phyloP scores from a whole-genome alignment of 208 protist genomes.

The Crithidia brevicula region DNA sequence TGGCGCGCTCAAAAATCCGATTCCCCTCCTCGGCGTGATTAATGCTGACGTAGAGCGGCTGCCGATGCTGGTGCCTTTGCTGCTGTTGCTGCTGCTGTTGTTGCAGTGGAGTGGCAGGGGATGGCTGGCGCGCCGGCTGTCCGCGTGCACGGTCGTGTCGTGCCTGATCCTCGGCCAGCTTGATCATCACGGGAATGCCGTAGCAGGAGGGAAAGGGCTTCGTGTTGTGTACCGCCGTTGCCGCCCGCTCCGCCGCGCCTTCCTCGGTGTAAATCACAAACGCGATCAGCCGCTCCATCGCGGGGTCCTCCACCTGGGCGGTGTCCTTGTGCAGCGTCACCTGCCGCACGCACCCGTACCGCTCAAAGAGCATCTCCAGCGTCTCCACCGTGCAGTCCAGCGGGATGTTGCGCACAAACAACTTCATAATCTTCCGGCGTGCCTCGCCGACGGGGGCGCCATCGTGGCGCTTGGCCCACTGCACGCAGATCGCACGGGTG shows the following conservation, averaged over 20 bases:
- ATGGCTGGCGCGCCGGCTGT: background rate
- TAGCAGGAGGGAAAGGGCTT: conserved; percentile 46
- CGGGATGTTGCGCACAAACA: conserved; percentile 87
- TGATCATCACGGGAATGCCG: conserved; percentile 61
- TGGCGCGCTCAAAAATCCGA: background rate
- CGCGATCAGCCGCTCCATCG: conserved; percentile 72
- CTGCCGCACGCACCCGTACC: conserved; percentile 50
- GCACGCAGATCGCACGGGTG: conserved; percentile 52
- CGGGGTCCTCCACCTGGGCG: conserved; percentile 30
- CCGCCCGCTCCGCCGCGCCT: conserved; percentile 63
- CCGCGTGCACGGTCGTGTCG: background rate
- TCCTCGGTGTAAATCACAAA: conserved; percentile 72
- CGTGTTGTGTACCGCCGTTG: conserved; percentile 59
- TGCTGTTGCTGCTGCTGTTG: background rate
- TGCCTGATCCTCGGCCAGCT: conserved; percentile 44
- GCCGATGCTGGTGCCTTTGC: background rate
- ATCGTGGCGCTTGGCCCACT: conserved; percentile 86
- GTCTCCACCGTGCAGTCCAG: conserved; percentile 38
- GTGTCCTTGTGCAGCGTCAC: conserved; percentile 83
- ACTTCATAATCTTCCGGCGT: conserved; percentile 69
- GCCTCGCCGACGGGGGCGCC: conserved; percentile 58
- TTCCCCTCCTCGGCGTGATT: too few relatives aligned
- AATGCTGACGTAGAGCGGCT: background rate
- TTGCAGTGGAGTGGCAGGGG: background rate
- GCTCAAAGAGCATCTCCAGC: conserved; percentile 45